phyloP scores from a whole-genome alignment of 257 asterid genomes.

The Mentha longifolia region DNA sequence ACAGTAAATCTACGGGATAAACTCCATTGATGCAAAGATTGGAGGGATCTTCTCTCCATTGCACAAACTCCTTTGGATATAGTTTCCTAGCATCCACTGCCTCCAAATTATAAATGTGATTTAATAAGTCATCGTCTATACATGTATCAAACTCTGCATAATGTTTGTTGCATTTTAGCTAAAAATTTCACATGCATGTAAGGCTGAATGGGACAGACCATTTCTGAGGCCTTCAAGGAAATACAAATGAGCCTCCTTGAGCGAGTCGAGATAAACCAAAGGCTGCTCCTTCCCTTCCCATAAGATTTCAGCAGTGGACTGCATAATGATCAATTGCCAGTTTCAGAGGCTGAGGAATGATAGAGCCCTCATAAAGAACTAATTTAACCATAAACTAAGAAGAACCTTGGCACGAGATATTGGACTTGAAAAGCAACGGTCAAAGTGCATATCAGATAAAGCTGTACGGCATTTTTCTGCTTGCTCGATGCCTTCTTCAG shows the following conservation, averaged over 20 bases:
- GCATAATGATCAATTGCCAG: slow-evolving; percentile 37
- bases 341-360: slow-evolving; percentile 25
- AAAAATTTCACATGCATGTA: background rate
- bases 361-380: background rate
- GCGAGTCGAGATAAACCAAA: slow-evolving; percentile 68
- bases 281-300: slow-evolving; percentile 81
- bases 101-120: slow-evolving; percentile 69
- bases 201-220: slow-evolving; percentile 52
- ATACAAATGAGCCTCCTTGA: slow-evolving; percentile 76
- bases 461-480: slow-evolving; percentile 68
- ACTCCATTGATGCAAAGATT: slow-evolving; percentile 62
- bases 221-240: slow-evolving; percentile 82
- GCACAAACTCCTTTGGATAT: slow-evolving; percentile 68
- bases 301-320: slow-evolving; percentile 76
- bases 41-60: slow-evolving; percentile 85
- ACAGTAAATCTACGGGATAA: slow-evolving; percentile 54
- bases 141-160: too few species aligned
- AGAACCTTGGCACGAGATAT: slow-evolving; percentile 81
- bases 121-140: slow-evolving; percentile 42
- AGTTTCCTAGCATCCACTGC: slow-evolving; percentile 78
- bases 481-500: slow-evolving; percentile 68
- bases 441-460: slow-evolving; percentile 58
- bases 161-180: background rate
- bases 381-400: background rate
- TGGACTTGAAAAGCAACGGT: slow-evolving; percentile 80